Base-by-base conservation (phyloP, 23 red algal genomes). In the Gracilaria caudata region DNA sequence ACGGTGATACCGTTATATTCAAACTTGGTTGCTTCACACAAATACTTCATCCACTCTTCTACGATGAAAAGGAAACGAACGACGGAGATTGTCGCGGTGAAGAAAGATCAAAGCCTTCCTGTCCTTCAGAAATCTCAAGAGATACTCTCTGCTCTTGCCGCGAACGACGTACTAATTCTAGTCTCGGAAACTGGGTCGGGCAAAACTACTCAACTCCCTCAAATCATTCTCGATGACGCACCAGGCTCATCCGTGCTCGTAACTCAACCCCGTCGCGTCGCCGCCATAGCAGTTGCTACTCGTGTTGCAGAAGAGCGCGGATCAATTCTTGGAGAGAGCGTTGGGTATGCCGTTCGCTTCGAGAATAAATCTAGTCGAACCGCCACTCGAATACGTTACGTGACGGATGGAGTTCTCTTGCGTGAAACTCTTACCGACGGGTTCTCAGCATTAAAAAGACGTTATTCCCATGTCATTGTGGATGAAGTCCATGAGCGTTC, bases 401-500 rank as follows among this genome's bases (percentile, higher is more conserved):
- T 91, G 17, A 99, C 97, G 4, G 93, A 94, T 70, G 97, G 97
- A 24, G 74, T 95, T 21, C 80, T 99, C 23, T 59, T 99, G 40
- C 82, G 97, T 38, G 97, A 99, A 66, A 81, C 87, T 2, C 59
- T 98, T 35, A 64, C 61, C 5, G 76, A 53, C 26, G 77, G 87
- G 0, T 61, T 78, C 51, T 75, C 55, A 44, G 87, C 56, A 13
- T 63, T 94, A n/a, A 83, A 78, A 30, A 71, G 37, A 20, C 81
- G 79, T 3, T 99, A 99, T 55, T 57, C 86, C 0, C 51, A 87
- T 72, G 47, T 99, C 0, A 78, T 99, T 40, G 56, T 99, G 34
- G 97, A 99, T 88, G 97, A 99, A 86, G 97, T 93, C 8, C 97
- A 99, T 81, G 97, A 99, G 56, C 89, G 97, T 49, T 78, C 93